Base-by-base conservation (phyloP, 2,329 filamentous ascomycete genomes). In the Alternaria triticimaculans region DNA sequence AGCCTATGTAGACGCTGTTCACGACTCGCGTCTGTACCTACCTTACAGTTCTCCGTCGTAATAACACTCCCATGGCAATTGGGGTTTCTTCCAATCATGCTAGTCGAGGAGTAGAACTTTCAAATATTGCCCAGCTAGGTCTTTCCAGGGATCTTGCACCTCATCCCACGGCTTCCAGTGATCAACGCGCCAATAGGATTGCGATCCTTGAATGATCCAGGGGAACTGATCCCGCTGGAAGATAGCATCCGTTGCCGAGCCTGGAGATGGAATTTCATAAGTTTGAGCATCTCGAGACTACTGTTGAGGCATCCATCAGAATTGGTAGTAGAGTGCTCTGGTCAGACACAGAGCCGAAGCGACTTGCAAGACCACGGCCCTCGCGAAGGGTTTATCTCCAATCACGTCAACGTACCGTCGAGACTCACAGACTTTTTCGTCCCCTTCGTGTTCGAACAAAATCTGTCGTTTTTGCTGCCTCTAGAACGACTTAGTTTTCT, bases 21-120 rank as follows among this genome's bases (percentile, higher is more conserved):
- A 41, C 37, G 37, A 46, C 20, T 21, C 20, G 20, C 6, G 20
- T 15, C 20, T 15, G 12, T 23, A 23, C 12, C 12, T 46, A 46
- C 11, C 46, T 50, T 50, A 56, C 18, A 56, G 28, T 45, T 56
- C 41, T 20, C 41, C 53, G 12, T 56, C 41, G 41, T 46, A 56
- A 30, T 20, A 14, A 12, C 41, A 26, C n/a, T 20, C 6, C 21
- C 9, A 28, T 45, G 12, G 41, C 26, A 23, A 26, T 11, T 3
- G 41, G 7, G 41, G 10, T 18, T 20, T 28, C 15, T 56, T 15
- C 58, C 58, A 61, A 12, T 44, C 21, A n/a, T 55, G 43, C 33
- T 63, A 51, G 15, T 58, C 55, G 20, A 63, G 41, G 20, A 54
- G 58, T 23, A 63, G 25, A 20, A 63, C 18, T 43, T 63, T 63